phyloP scores from a whole-genome alignment of 2,329 filamentous ascomycete species.

The Phaeoacremonium minimum region DNA sequence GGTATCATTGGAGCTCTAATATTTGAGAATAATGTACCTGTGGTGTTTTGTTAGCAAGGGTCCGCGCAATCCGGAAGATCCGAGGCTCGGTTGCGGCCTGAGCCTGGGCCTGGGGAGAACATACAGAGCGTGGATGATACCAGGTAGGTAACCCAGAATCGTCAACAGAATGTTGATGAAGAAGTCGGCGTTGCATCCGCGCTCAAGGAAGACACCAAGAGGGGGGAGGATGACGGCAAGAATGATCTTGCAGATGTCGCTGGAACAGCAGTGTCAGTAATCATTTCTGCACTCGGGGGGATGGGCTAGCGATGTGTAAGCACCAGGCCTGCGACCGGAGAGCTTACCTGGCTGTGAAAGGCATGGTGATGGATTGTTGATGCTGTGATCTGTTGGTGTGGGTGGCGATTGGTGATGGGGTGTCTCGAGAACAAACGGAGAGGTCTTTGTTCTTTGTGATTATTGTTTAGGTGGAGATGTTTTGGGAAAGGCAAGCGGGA shows the following conservation, averaged over 20 bases:
- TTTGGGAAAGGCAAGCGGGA: background rate
- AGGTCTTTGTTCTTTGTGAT: background rate
- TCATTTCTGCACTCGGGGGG: background rate
- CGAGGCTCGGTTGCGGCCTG: too few relatives aligned
- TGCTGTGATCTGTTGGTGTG: background rate
- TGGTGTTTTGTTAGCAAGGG: conserved; percentile 22
- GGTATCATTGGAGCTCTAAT: conserved; percentile 44
- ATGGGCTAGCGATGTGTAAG: background rate
- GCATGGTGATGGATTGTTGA: conserved; percentile 35
- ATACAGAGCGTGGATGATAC: conserved; percentile 86
- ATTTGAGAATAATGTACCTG: conserved; percentile 78
- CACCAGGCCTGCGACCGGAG: background rate
- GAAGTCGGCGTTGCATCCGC: conserved; percentile 80
- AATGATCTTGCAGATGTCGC: conserved; percentile 65
- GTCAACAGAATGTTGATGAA: conserved; percentile 92
- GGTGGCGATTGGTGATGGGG: conserved; percentile 1
- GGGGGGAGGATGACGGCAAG: conserved; percentile 87
- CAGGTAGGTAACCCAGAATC: conserved; percentile 66
- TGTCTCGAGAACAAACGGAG: background rate
- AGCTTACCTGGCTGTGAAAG: conserved; percentile 55
- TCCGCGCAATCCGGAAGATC: background rate
- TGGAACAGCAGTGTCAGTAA: conserved; percentile 7
- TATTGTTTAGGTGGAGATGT: background rate
- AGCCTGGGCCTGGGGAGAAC: background rate
- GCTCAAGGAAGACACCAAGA: conserved; percentile 90